A percentile compares a stretch with the other conserved stretches of the same genome.
Evolutionary conservation across 352 stramenopile genomes (phyloP).

Genomic region (Phytophthora sansomeana): DNA sequence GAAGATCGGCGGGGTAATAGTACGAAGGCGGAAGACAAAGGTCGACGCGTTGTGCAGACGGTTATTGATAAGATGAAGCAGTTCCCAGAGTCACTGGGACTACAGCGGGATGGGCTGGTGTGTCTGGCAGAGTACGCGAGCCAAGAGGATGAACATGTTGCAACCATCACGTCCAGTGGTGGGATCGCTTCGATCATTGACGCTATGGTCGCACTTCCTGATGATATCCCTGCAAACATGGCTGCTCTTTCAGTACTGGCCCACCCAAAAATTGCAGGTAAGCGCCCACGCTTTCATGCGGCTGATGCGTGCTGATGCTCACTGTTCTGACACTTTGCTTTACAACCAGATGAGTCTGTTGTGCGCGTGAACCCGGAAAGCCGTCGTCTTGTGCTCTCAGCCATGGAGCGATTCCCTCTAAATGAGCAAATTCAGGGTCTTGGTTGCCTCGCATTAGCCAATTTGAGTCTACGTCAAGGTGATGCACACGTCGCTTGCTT

Average conservation of each 20-base stretch:
- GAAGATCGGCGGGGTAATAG: no score
- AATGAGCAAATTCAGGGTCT: conserved; percentile 67
- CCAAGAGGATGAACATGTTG: conserved; percentile 35
- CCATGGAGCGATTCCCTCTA: conserved; percentile 67
- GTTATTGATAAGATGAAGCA: conserved; percentile 58
- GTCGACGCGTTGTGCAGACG: conserved; percentile 35
- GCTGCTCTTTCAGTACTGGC: conserved; percentile 61
- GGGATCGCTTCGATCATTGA: conserved; percentile 56
- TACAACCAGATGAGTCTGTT: conserved; percentile 44
- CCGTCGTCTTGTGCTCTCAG: conserved; percentile 58
- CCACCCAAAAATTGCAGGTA: conserved; percentile 60
- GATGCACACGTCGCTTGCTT: background rate
- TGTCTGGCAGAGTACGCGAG: conserved; percentile 51
- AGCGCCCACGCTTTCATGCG: no score
- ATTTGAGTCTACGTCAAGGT: conserved; percentile 67
- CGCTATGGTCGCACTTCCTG: conserved; percentile 55
- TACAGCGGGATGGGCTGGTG: conserved; percentile 61
- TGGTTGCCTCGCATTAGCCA: conserved; percentile 57
- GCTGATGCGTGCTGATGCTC: no score
- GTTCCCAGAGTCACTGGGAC: conserved; percentile 38
- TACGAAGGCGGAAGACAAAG: conserved; percentile 7
- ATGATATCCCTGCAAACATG: conserved; percentile 59
- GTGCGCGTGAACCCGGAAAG: conserved; percentile 64
- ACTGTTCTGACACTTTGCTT: background rate
- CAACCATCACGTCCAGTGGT: conserved; percentile 47